Evolutionary conservation across 2,329 filamentous ascomycete species (phyloP), one percentile per base, ranked within the genome.

Genomic region (Colletotrichum noveboracense): DNA sequence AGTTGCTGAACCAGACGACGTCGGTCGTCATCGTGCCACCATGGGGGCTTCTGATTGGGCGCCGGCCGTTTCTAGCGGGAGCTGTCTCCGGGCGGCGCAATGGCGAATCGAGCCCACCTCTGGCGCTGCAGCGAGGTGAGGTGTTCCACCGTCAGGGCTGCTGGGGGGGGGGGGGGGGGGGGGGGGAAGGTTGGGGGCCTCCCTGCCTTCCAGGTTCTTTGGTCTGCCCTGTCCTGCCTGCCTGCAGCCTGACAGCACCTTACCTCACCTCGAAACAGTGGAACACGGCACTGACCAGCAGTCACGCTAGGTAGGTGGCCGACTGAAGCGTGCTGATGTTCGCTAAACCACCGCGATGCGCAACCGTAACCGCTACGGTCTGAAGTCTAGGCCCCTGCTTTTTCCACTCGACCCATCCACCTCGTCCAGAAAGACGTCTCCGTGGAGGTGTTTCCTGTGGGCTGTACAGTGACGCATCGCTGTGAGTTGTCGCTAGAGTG

Each of bases 11-110:
- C 24, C 71, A 28, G 13, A 38, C 55, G 26, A 36, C 16, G 14
- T 21, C 36, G 14, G 43, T 48, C 74, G 74, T 73, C 70, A 76
- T 76, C 70, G 74, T 74, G 74, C 64, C n/a, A 30, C 14, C 12
- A n/a, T 36, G 10, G 18, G 14, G 14, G 18, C 34, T 8, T 18
- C 64, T 73, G 43, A 76, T 76, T 74, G 74, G 74, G n/a, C 58
- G 24, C 26, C 7, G 14, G 14, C 5, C 16, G 55, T 26, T 38
- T 65, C 43, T 24, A 26, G 34, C 56, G 26, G 43, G n/a, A 58
- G 16, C 30, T 48, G 24, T 32, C 30, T 28, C 38, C 43, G 43
- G 34, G 32, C 21, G 24, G 43, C 10, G 43, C n/a, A n/a, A 48
- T 13, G 43, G 43, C 24, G 52, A 32, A 68, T 48, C 43, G 18